Base-by-base conservation (phyloP, 768 basidiomycete genomes). In the Lentinula lateritia region DNA sequence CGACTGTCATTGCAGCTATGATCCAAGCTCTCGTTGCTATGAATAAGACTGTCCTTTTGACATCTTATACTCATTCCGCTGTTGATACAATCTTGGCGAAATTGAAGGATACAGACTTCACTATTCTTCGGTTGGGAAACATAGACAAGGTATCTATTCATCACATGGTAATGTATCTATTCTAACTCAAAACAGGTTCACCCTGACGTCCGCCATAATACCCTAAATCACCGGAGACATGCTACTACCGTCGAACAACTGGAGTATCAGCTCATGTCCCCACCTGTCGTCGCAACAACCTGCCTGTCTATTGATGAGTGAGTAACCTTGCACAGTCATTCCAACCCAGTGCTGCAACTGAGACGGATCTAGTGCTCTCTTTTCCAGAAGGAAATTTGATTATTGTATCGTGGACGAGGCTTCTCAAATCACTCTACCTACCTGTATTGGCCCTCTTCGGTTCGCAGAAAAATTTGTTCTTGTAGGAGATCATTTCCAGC, bases 371-470 rank as follows among this genome's bases (percentile, higher is more conserved):
- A 42, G 95, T 68, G 85, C 94, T 0, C 68, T 99, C 6, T 98
- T 99, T 73, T 81, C 82, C 52, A 84, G 90, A 9, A 82, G 96
- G 6, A 85, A 75, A 20, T 99, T 98, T 68, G 95, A 99, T 70
- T 95, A 93, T 68, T 98, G 96, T 74, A 97, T 99, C 60, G 89
- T 99, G 16, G 97, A 98, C 64, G 97, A 99, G 71, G 97, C 97
- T 0, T 98, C 97, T 0, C 96, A 98, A 70, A 95, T 98, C 64
- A 98, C 97, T 0, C 74, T 98, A 1, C 97, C 97, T 0, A 96
- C 95, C 0, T 98, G 94, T 68, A 78, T 98, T 1, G 97, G 97
- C 5, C 97, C 97, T 0, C 76, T 98, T 3, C 86, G 95, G 0
- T 92, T 89, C 67, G 94, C 95, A 1, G 83, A 94, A 55, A 92